Percentiles rank a stretch among this genome's conserved stretches.
Conservation (phyloP, 2,329 filamentous ascomycete genomes). For the Rutstroemia sp. region DNA sequence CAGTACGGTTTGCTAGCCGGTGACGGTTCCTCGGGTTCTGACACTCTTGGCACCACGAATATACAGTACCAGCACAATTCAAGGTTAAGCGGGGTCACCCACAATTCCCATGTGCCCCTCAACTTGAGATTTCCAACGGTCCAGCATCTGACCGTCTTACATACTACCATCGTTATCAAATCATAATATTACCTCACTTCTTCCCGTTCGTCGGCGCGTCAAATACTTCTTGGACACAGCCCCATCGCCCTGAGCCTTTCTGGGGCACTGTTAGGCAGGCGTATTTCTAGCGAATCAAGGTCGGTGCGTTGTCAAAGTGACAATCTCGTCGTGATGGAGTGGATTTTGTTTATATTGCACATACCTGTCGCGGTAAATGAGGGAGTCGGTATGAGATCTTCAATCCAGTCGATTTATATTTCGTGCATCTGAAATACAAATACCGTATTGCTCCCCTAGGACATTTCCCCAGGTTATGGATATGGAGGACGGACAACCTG, state of each 20-base stretch:
- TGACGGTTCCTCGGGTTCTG: too few species aligned
- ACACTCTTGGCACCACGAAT: too few species aligned
- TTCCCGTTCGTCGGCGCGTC: not conserved
- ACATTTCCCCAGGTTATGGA: not conserved
- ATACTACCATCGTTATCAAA: not conserved
- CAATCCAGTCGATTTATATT: not conserved
- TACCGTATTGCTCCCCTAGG: too few species aligned
- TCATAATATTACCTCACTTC: not conserved
- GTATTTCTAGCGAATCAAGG: not conserved
- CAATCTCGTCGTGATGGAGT: too few species aligned
- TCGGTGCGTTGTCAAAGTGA: too few species aligned
- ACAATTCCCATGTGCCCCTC: not conserved
- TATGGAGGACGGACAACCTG: constrained; percentile 10
- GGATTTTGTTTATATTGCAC: too few species aligned
- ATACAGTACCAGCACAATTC: too few species aligned
- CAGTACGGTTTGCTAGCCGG: too few species aligned
- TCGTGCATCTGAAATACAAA: not conserved
- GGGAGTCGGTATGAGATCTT: too few species aligned
- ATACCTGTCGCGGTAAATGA: too few species aligned
- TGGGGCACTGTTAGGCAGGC: not conserved
- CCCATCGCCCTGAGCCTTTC: not conserved
- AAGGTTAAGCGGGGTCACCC: too few species aligned
- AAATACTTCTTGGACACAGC: not conserved
- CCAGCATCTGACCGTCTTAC: not conserved
- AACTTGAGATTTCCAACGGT: not conserved